Evolutionary conservation across 2,329 filamentous ascomycete species (phyloP).

Genomic region (Diaporthe caulivora): DNA sequence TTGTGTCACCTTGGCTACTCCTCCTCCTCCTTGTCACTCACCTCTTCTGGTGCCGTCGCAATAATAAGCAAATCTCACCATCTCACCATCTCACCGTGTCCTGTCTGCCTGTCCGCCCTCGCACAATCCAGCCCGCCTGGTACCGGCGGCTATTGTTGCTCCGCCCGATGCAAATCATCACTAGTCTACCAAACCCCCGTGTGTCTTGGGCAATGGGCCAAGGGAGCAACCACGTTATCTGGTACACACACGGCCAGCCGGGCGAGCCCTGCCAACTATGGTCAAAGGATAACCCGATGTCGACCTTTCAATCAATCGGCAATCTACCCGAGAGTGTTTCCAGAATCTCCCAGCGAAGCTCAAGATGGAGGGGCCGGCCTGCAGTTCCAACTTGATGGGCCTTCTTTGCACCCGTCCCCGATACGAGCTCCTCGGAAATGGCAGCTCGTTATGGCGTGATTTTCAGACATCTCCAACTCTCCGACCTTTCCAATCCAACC

Average conservation of each 20-base stretch:
- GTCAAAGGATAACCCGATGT: background rate
- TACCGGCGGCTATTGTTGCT: constrained; percentile 20
- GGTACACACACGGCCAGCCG: constrained; percentile 6
- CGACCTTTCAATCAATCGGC: constrained; percentile 26
- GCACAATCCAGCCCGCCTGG: constrained; percentile 3
- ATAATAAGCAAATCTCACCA: background rate
- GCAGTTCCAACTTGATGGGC: constrained; percentile 20
- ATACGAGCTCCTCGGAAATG: constrained; percentile 26
- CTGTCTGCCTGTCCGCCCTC: too few species aligned
- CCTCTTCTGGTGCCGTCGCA: background rate
- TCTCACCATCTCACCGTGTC: background rate
- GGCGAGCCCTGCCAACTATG: constrained; percentile 21
- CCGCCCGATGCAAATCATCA: constrained; percentile 26
- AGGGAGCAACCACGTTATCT: background rate
- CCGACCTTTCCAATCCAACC: background rate
- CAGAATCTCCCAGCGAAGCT: constrained; percentile 22
- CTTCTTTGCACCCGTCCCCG: constrained; percentile 9
- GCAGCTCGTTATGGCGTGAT: constrained; percentile 20
- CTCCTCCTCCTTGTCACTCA: background rate
- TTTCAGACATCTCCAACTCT: constrained; percentile 14
- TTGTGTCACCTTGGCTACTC: background rate
- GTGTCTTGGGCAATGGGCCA: background rate
- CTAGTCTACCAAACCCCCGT: constrained; percentile 16
- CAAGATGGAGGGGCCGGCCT: constrained; percentile 1
- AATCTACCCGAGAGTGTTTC: constrained; percentile 31